Evolutionary conservation across 306 rosid genomes (phyloP).

Genomic region (Spatholobus suberectus): DNA sequence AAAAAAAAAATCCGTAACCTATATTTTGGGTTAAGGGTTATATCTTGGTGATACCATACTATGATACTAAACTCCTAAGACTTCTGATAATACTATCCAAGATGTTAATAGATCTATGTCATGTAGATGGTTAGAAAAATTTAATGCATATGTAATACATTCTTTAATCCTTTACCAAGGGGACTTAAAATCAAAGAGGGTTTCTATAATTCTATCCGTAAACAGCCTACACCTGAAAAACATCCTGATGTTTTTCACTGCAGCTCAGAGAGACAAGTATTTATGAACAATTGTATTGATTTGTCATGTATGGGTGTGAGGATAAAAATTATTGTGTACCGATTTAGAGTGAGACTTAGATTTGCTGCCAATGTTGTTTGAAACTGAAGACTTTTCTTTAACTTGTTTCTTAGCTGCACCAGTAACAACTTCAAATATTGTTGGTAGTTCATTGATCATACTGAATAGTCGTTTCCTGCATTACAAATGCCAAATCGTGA

Average conservation of each 20-base stretch:
- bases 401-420: constrained; percentile 70
- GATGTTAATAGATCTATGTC: neutral
- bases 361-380: constrained; percentile 75
- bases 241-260: constrained; percentile 14
- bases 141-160: neutral
- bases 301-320: neutral
- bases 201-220: constrained; percentile 10
- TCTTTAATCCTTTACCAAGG: constrained; percentile 22
- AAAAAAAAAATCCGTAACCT: neutral
- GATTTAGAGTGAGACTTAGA: constrained; percentile 71
- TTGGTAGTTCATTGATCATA: constrained; percentile 83
- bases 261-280: constrained; percentile 18
- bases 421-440: constrained; percentile 81
- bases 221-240: constrained; percentile 12
- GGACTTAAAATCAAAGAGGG: neutral
- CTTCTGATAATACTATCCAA: constrained; percentile 1
- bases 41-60: neutral
- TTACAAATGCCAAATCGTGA: constrained; percentile 27
- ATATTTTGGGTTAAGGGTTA: constrained; percentile 16
- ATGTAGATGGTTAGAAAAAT: constrained; percentile 2
- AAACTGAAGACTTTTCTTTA: constrained; percentile 78
- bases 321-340: constrained; percentile 50
- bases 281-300: neutral
- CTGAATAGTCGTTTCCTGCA: constrained; percentile 83
- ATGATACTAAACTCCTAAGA: constrained; percentile 1